Conservation (phyloP, 495 filamentous ascomycete species). For the Podospora pseudopauciseta region DNA sequence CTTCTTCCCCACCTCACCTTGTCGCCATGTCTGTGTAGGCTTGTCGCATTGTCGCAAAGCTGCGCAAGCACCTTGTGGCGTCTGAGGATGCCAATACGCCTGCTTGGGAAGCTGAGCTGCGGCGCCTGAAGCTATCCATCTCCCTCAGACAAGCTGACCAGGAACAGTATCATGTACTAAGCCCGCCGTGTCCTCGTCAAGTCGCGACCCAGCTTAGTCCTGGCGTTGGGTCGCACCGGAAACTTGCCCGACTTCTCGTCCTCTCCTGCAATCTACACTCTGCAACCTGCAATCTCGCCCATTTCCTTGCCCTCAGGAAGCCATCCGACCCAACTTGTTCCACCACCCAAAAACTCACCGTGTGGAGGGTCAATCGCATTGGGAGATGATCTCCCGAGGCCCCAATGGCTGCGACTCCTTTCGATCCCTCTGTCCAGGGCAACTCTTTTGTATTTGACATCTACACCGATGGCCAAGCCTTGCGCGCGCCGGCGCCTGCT, state of each 20-base stretch:
- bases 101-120: slow-evolving; percentile 8
- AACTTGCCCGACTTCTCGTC: slow-evolving; percentile 8
- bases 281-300: neutral
- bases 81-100: slow-evolving; percentile 27
- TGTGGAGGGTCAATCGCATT: slow-evolving; percentile 15
- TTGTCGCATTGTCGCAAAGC: neutral
- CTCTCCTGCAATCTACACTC: neutral
- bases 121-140: slow-evolving; percentile 16
- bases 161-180: slow-evolving; percentile 46
- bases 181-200: slow-evolving; percentile 16
- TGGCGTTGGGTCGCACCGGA: slow-evolving; percentile 30
- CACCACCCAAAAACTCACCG: neutral
- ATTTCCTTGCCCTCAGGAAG: neutral
- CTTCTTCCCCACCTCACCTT: slow-evolving; percentile 1
- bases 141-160: slow-evolving; percentile 30
- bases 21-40: neutral
- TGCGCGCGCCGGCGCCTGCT: slow-evolving; percentile 6
- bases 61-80: slow-evolving; percentile 23
- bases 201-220: slow-evolving; percentile 41
- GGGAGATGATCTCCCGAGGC: slow-evolving; percentile 30
- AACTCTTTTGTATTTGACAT: slow-evolving; percentile 47
- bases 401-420: slow-evolving; percentile 50
- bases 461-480: slow-evolving; percentile 41
- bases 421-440: slow-evolving; percentile 38
- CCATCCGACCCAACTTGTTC: neutral